These are phyloP conservation scores for Sugiyamaella boreocaroliniensis DNA, from an alignment of 805 yeast species.

Conservation along the genomic window DNA sequence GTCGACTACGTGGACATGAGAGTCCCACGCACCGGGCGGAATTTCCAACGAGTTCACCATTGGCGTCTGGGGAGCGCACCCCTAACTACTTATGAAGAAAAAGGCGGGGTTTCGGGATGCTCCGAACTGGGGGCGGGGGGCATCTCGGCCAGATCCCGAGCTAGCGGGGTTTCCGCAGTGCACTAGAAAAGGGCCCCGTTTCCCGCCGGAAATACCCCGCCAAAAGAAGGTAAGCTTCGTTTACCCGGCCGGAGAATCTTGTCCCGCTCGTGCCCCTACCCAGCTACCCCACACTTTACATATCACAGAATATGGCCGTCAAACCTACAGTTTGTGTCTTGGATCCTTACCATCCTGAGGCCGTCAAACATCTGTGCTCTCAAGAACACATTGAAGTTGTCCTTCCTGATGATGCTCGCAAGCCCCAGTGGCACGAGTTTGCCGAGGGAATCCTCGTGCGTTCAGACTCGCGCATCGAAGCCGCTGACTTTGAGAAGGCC, in stretches of 20 bases:
- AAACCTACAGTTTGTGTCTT: conserved; percentile 2
- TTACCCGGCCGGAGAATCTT: no score
- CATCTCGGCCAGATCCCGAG: not conserved
- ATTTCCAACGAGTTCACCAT: not conserved
- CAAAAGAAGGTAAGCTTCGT: no score
- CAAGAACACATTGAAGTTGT: conserved; percentile 3
- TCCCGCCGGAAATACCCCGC: not conserved
- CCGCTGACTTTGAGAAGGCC: conserved; percentile 1
- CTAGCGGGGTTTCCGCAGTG: not conserved
- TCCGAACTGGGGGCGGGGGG: not conserved
- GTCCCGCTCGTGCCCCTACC: no score
- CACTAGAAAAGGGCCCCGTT: not conserved
- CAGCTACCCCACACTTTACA: no score
- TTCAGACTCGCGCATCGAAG: conserved; percentile 6
- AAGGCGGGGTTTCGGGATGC: not conserved
- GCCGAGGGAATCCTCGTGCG: conserved; percentile 3
- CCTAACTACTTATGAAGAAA: not conserved
- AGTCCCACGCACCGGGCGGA: conserved; percentile 8
- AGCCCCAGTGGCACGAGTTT: conserved; percentile 4
- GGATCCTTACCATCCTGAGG: conserved; percentile 6
- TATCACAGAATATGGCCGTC: not conserved
- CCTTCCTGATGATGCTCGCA: conserved; percentile 1
- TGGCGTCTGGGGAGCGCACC: not conserved
- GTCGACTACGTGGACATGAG: conserved; percentile 8
- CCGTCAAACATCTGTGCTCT: conserved; percentile 1